Evolutionary conservation across 129 eudicot species (phyloP).

Genomic region (Arctium minus): DNA sequence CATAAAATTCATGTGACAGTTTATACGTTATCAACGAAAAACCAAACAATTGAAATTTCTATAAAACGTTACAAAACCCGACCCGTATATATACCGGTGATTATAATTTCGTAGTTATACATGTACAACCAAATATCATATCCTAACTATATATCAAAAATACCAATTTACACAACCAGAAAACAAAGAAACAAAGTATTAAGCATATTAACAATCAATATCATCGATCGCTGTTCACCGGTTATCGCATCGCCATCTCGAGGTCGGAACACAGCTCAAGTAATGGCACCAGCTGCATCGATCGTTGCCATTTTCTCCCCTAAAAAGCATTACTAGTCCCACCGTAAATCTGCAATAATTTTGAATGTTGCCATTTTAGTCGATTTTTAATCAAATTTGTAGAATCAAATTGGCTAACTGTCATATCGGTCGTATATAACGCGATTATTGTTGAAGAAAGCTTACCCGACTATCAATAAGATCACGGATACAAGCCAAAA

Average conservation of each 20-base stretch:
- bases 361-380: neutral
- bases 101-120: conserved; percentile 3
- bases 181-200: conserved; percentile 7
- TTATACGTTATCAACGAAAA: too few relatives aligned
- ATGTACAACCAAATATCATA: conserved; percentile 23
- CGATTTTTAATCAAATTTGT: neutral
- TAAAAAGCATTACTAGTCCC: conserved; percentile 72
- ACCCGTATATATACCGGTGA: neutral
- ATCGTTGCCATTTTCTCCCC: conserved; percentile 69
- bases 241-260: conserved; percentile 76
- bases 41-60: neutral
- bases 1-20: too few relatives aligned
- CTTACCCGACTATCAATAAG: conserved; percentile 75
- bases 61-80: neutral
- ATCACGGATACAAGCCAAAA: conserved; percentile 48
- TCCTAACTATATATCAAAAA: conserved; percentile 25
- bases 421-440: neutral
- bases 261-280: conserved; percentile 77
- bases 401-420: too few relatives aligned
- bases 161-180: conserved; percentile 19
- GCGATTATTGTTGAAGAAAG: neutral
- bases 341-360: conserved; percentile 48
- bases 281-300: conserved; percentile 93
- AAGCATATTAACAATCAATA: conserved; percentile 10
- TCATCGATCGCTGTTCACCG: conserved; percentile 8